These are phyloP conservation scores for Triticum turgidum DNA, from an alignment of 176 grass and related monocot species.

Conservation along the genomic window DNA sequence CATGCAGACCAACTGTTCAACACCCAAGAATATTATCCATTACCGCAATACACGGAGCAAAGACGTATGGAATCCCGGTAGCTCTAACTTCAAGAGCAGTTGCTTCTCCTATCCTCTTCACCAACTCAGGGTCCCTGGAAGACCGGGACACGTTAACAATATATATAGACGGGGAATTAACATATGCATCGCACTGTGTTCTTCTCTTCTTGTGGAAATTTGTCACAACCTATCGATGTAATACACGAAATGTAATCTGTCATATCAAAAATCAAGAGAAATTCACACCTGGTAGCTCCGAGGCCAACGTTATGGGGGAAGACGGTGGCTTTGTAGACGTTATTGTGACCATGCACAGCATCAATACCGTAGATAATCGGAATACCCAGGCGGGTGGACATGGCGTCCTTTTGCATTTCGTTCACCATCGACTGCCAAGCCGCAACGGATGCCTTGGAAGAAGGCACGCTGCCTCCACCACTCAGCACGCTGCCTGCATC, in stretches of 20 bases:
- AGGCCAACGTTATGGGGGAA: slow-evolving; percentile 88
- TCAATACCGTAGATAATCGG: slow-evolving; percentile 88
- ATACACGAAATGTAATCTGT: too few relatives aligned
- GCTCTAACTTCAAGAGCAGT: slow-evolving; percentile 77
- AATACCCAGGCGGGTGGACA: slow-evolving; percentile 79
- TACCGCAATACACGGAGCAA: slow-evolving; percentile 80
- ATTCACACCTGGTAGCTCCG: slow-evolving; percentile 60
- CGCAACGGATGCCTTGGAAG: slow-evolving; percentile 53
- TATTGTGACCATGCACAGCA: slow-evolving; percentile 81
- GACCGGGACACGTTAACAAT: background rate
- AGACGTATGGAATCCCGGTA: slow-evolving; percentile 80
- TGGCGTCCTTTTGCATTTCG: slow-evolving; percentile 58
- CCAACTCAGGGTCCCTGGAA: slow-evolving; percentile 53
- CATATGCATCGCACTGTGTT: background rate
- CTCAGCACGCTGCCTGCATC: slow-evolving; percentile 70
- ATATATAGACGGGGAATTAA: background rate
- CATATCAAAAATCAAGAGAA: background rate
- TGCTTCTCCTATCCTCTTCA: slow-evolving; percentile 63
- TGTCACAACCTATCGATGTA: background rate
- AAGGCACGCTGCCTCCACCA: slow-evolving; percentile 72
- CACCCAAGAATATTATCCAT: background rate
- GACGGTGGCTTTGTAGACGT: slow-evolving; percentile 74
- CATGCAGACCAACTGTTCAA: background rate
- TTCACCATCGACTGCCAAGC: slow-evolving; percentile 54
- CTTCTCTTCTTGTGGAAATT: too few relatives aligned